A percentile compares a stretch with the other conserved stretches of the same genome.
phyloP scores from a whole-genome alignment of 2,329 filamentous ascomycete species.

The Chaetomiaceae sp. region DNA sequence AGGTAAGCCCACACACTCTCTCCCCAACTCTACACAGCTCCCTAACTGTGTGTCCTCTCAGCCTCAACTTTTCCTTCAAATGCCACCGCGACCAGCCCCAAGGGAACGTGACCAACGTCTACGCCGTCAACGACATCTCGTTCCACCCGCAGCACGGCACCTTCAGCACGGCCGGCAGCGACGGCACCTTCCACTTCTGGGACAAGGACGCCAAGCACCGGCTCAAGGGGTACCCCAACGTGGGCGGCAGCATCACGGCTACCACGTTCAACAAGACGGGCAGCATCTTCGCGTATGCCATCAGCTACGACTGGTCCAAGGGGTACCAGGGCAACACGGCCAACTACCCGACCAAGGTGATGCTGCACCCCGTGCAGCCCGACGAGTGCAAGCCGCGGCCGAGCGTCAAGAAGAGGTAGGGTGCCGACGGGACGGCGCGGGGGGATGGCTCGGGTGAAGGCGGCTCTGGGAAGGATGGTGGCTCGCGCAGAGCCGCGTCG shows the following conservation, averaged over 20 bases:
- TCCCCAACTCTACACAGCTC: neutral
- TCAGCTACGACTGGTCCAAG: constrained; percentile 98
- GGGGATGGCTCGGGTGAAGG: neutral
- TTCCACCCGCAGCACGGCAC: constrained; percentile 97
- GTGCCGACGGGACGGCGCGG: neutral
- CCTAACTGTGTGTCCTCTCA: constrained; percentile 29
- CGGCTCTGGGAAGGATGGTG: too few species aligned
- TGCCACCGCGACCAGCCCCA: constrained; percentile 83
- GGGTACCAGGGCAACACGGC: constrained; percentile 82
- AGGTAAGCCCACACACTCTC: constrained; percentile 42
- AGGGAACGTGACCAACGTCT: constrained; percentile 79
- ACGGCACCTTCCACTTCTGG: constrained; percentile 97
- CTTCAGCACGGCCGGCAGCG: constrained; percentile 93
- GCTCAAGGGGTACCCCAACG: constrained; percentile 80
- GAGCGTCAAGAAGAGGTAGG: constrained; percentile 55
- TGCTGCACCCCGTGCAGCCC: constrained; percentile 69
- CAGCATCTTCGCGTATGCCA: constrained; percentile 78
- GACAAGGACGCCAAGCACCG: constrained; percentile 89
- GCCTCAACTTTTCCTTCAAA: constrained; percentile 97
- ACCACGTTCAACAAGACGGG: constrained; percentile 90
- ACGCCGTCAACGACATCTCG: constrained; percentile 93
- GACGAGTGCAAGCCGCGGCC: constrained; percentile 62
- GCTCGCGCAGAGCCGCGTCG: too few species aligned
- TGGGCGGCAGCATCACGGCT: constrained; percentile 81
- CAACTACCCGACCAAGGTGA: constrained; percentile 71